Percentiles rank a stretch among this genome's conserved stretches.
Evolutionary conservation across 129 eudicot species (phyloP).

Genomic region (Arctium minus): DNA sequence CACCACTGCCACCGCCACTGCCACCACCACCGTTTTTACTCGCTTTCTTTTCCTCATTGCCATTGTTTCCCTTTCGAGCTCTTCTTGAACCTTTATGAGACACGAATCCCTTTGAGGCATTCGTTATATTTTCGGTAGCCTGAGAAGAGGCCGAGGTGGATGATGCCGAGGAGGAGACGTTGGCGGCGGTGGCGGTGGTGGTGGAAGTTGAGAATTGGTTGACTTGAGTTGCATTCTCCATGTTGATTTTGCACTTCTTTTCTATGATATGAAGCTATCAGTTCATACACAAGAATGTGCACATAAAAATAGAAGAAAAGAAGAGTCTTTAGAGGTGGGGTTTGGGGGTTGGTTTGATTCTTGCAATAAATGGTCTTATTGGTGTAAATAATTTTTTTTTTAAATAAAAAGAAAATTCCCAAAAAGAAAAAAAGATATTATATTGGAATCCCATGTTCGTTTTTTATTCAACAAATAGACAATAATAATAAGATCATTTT

Average conservation of each 20-base stretch:
- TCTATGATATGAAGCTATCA: conserved; percentile 7
- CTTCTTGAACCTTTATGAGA: conserved; percentile 17
- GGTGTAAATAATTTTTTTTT: conserved; percentile 10
- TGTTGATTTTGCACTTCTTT: conserved; percentile 26
- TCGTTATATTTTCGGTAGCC: background rate
- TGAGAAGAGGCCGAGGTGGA: conserved; percentile 13
- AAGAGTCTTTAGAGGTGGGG: background rate
- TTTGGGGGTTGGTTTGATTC: conserved; percentile 25
- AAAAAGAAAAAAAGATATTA: conserved; percentile 1
- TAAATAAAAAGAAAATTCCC: background rate
- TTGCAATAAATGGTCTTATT: conserved; percentile 17
- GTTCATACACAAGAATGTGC: conserved; percentile 17
- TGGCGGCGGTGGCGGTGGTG: conserved; percentile 9
- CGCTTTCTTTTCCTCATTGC: conserved; percentile 24
- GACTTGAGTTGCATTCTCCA: conserved; percentile 25
- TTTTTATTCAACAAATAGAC: background rate
- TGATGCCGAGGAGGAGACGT: background rate
- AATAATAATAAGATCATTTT: background rate
- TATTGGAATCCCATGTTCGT: conserved; percentile 5
- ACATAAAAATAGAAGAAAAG: conserved; percentile 19
- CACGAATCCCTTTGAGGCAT: conserved; percentile 18
- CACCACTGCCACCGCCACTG: background rate
- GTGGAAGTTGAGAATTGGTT: conserved; percentile 28
- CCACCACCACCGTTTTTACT: background rate
- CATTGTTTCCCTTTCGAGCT: conserved; percentile 23